phyloP scores from a whole-genome alignment of 2,329 filamentous ascomycete species.

The Aspergillus thermomutatus region DNA sequence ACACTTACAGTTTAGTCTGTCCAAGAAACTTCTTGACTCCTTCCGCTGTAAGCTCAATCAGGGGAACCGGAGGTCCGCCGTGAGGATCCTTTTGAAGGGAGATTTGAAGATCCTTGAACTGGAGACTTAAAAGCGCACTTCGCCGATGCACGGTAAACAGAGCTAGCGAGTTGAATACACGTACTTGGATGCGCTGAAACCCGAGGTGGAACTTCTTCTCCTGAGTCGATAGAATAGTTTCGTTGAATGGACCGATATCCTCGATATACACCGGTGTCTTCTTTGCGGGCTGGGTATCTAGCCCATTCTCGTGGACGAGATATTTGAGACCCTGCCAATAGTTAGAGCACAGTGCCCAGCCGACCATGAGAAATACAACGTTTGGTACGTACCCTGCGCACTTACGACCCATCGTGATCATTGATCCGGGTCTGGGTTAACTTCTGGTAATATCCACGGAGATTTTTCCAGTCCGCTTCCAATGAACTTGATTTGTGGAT shows the following conservation, averaged over 20 bases:
- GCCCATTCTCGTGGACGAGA: conserved; percentile 6
- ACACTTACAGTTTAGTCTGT: conserved; percentile 9
- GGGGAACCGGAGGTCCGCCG: conserved; percentile 9
- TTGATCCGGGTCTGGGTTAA: conserved; percentile 4
- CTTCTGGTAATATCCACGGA: too few species aligned
- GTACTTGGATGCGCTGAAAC: conserved; percentile 12
- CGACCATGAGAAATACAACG: too few species aligned
- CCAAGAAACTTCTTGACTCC: conserved; percentile 11
- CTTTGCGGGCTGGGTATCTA: conserved; percentile 13
- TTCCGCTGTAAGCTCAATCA: conserved; percentile 10
- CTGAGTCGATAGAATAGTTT: conserved; percentile 13
- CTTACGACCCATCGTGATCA: conserved; percentile 1
- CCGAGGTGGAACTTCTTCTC: conserved; percentile 15
- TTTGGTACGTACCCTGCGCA: neutral
- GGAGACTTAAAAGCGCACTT: conserved; percentile 8
- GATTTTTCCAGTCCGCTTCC: too few species aligned
- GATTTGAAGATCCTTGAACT: conserved; percentile 13
- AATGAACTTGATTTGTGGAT: too few species aligned
- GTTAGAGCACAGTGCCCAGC: too few species aligned
- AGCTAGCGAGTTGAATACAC: conserved; percentile 11
- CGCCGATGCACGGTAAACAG: conserved; percentile 14
- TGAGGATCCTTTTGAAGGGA: conserved; percentile 13
- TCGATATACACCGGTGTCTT: conserved; percentile 19
- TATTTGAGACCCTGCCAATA: conserved; percentile 10
- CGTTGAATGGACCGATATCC: conserved; percentile 13